Evolutionary conservation across 345 rosid genomes (phyloP).

Genomic region (Theobroma cacao): DNA sequence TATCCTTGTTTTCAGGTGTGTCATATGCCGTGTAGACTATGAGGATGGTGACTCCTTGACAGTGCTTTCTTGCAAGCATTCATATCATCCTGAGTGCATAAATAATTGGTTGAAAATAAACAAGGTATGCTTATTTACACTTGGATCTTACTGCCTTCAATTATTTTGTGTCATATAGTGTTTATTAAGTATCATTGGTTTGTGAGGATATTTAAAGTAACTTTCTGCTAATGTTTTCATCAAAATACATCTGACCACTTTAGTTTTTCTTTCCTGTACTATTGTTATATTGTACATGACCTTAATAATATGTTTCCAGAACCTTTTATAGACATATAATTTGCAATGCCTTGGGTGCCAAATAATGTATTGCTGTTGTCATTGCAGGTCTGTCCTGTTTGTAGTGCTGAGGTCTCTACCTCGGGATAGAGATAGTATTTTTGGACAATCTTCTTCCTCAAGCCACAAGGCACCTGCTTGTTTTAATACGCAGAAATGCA

Average conservation of each 20-base stretch:
- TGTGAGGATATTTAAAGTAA: neutral
- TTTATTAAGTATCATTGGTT: neutral
- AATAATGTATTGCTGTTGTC: neutral
- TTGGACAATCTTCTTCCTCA: neutral
- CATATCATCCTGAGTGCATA: slow-evolving; percentile 92
- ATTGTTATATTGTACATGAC: neutral
- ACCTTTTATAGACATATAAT: neutral
- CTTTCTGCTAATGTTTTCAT: neutral
- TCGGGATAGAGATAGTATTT: slow-evolving; percentile 50
- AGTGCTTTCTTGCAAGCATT: slow-evolving; percentile 86
- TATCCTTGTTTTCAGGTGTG: slow-evolving; percentile 60
- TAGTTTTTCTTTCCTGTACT: neutral
- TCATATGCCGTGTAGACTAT: slow-evolving; percentile 83
- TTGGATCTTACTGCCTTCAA: neutral
- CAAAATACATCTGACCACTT: neutral
- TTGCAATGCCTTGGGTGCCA: neutral
- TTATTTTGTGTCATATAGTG: neutral
- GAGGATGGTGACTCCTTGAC: slow-evolving; percentile 84
- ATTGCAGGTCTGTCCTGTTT: slow-evolving; percentile 86
- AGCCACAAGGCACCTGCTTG: slow-evolving; percentile 1
- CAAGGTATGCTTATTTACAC: slow-evolving; percentile 45
- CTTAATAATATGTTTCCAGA: neutral
- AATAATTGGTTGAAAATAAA: slow-evolving; percentile 95
- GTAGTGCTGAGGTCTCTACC: slow-evolving; percentile 72
- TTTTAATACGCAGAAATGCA: slow-evolving; percentile 11